Percentiles rank a stretch among this genome's conserved stretches.
phyloP scores from a whole-genome alignment of 805 yeast genomes.

The Crinitomyces ghanaensis region DNA sequence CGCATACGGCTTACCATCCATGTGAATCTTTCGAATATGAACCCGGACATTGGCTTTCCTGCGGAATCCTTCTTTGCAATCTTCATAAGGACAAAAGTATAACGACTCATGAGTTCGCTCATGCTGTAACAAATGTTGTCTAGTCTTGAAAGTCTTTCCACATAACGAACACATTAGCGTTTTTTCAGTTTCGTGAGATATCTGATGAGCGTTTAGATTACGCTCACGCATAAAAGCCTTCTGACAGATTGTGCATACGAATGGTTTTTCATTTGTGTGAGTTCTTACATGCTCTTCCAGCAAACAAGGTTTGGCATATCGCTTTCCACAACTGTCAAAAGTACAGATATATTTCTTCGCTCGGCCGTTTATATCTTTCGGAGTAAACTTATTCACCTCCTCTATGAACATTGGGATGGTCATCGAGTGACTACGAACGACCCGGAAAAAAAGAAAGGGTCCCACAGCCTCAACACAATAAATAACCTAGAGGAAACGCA shows the following conservation, averaged over 20 bases:
- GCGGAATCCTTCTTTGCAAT: conserved; percentile 57
- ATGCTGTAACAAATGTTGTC: conserved; percentile 76
- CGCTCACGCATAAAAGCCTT: conserved; percentile 61
- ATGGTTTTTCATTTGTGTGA: conserved; percentile 74
- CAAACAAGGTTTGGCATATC: conserved; percentile 70
- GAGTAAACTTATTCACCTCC: no score
- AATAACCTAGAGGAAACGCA: no score
- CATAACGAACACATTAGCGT: conserved; percentile 68
- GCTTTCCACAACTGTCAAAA: conserved; percentile 56
- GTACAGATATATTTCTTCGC: conserved; percentile 56
- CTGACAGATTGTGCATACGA: conserved; percentile 49
- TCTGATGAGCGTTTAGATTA: conserved; percentile 65
- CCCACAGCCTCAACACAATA: no score
- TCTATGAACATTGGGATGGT: no score
- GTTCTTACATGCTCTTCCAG: conserved; percentile 70
- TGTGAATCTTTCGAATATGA: conserved; percentile 58
- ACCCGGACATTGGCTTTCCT: conserved; percentile 67
- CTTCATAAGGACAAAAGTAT: conserved; percentile 46
- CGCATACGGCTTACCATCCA: no score
- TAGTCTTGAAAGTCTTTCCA: conserved; percentile 68
- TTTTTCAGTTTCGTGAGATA: conserved; percentile 53
- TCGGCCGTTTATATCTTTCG: no score
- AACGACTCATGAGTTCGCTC: conserved; percentile 68
- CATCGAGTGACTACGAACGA: no score
- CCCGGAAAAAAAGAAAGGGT: no score